These are phyloP conservation scores for Calonectria fujianensis DNA, from an alignment of 2,329 filamentous ascomycete genomes.

Conservation along the genomic window DNA sequence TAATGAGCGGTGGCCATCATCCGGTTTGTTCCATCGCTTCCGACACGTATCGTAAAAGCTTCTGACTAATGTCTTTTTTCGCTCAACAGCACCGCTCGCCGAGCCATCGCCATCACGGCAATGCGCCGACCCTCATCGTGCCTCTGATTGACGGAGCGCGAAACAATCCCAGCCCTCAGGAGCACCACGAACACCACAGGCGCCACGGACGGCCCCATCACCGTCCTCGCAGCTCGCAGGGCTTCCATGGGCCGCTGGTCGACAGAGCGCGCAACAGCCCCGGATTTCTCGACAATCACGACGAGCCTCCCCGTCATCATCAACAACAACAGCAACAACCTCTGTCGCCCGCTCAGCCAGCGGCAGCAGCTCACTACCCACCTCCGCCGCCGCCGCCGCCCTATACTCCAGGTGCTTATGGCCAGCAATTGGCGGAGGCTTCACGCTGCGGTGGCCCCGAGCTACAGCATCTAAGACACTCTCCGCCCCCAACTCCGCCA, in stretches of 20 bases:
- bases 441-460: neutral
- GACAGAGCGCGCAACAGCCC: neutral
- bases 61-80: neutral
- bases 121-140: neutral
- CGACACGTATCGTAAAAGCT: neutral
- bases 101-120: neutral
- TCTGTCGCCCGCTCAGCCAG: neutral
- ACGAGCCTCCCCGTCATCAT: neutral
- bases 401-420: neutral
- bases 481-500: conserved; percentile 4
- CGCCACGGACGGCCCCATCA: neutral
- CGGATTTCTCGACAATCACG: neutral
- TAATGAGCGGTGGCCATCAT: neutral
- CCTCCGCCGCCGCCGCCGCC: neutral
- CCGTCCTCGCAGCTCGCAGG: neutral
- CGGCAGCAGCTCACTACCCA: neutral
- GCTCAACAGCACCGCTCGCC: neutral
- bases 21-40: neutral
- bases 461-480: neutral
- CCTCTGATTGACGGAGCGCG: neutral
- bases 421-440: neutral
- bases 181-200: neutral
- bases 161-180: neutral
- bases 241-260: neutral
- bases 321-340: neutral